Evolutionary conservation across 768 basidiomycete genomes (phyloP), one percentile per base, ranked within the genome.

Genomic region (Leccinum truebloodii): DNA sequence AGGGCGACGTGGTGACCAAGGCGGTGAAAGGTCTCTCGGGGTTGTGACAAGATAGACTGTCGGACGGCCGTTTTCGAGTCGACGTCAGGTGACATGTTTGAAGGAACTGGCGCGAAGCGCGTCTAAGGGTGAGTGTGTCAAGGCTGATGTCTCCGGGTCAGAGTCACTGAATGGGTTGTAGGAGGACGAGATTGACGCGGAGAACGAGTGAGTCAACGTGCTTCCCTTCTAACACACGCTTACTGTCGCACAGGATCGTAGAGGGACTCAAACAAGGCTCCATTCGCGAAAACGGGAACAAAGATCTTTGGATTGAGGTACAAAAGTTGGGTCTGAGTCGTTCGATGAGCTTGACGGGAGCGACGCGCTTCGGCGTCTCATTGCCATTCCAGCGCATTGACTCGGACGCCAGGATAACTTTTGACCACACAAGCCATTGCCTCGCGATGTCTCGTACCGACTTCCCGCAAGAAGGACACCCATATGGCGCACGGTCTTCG

Each of bases 131-230:
- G 61, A 54, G 82, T 70, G 30, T 14, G 20, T 20, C 28, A 24
- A 7, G 48, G 49, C 12, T 26, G 24, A 46, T 50, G 26, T 56
- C 35, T 41, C 28, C 16, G 35, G 20, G 26, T 54, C 18, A 41
- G 16, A 34, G n/a, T 28, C 22, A 20, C 50, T 50, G 12, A 48
- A 32, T 28, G 22, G 52, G 48, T 61, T 48, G 30, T 64, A 92
- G 85, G 89, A 93, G 75, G 90, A 93, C 71, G 90, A 93, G 71
- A 83, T 93, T 41, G 88, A 89, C 51, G 83, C 83, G 32, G 94
- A 90, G 92, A 94, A 94, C 74, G 75, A 69, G 88, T 89, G 14
- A 22, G 48, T 49, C 48, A 12, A 28, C 28, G 14, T 30, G 16
- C 18, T 26, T 30, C 28, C 32, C 54, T 5, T 39, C 22, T 49